These are phyloP conservation scores for Leishmania gerbilli DNA, from an alignment of 208 protist genomes.

Conservation along the genomic window DNA sequence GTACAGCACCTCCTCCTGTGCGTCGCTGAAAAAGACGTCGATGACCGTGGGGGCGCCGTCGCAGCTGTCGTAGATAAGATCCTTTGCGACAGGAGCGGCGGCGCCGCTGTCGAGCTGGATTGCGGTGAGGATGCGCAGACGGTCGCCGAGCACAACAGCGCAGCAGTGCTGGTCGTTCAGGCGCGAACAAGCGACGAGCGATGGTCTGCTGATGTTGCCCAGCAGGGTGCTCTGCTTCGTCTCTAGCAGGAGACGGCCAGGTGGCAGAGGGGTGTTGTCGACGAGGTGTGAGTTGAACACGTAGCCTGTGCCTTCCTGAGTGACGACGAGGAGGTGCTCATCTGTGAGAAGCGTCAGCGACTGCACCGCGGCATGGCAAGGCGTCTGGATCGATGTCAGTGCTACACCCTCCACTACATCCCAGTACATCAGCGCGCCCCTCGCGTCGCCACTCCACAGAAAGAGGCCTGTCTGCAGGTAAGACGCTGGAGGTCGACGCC, in stretches of 20 bases:
- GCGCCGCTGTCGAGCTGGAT: slow-evolving; percentile 31
- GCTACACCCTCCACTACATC: slow-evolving; percentile 71
- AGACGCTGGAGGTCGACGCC: slow-evolving; percentile 55
- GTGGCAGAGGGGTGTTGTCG: slow-evolving; percentile 36
- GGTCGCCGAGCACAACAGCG: slow-evolving; percentile 69
- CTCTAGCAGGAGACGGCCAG: slow-evolving; percentile 33
- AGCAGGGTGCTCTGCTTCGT: slow-evolving; percentile 15
- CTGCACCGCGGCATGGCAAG: slow-evolving; percentile 45
- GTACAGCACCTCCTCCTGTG: slow-evolving; percentile 72
- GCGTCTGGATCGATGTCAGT: slow-evolving; percentile 50
- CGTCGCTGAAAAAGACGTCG: slow-evolving; percentile 83
- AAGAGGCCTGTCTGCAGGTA: slow-evolving; percentile 71
- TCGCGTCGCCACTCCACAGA: slow-evolving; percentile 59
- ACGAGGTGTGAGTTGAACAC: slow-evolving; percentile 71
- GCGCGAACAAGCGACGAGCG: slow-evolving; percentile 42
- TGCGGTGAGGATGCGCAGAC: slow-evolving; percentile 51
- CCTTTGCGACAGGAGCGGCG: slow-evolving; percentile 36
- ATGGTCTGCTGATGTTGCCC: slow-evolving; percentile 14
- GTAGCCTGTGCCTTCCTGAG: slow-evolving; percentile 51
- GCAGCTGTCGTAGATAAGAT: slow-evolving; percentile 73
- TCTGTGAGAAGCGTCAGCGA: slow-evolving; percentile 45
- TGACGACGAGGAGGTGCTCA: slow-evolving; percentile 67
- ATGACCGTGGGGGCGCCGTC: slow-evolving; percentile 66
- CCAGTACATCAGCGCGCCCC: slow-evolving; percentile 68
- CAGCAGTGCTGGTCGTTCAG: slow-evolving; percentile 42